Evolutionary conservation across 495 filamentous ascomycete genomes (phyloP).

Genomic region (Astrothelium macrocarpum): DNA sequence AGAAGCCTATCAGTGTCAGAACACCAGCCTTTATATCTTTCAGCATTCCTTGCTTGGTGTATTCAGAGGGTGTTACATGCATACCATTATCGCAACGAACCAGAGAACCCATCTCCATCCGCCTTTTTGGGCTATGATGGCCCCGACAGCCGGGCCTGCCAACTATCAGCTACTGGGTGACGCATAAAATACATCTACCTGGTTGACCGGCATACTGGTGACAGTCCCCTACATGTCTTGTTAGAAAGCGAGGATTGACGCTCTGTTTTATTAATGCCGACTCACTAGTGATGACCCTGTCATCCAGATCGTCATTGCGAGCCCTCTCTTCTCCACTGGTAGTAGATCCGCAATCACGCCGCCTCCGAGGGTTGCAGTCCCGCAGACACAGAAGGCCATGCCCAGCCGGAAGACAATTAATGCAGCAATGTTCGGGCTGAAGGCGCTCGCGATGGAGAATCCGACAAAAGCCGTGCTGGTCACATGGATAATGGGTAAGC

Average conservation of each 20-base stretch:
- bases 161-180: no score
- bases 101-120: background rate
- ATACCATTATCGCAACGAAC: background rate
- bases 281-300: no score
- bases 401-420: conserved; percentile 40
- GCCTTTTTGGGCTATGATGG: background rate
- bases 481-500: conserved; percentile 39
- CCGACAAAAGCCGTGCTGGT: conserved; percentile 43
- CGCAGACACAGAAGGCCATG: conserved; percentile 35
- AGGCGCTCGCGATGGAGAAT: conserved; percentile 39
- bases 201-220: no score
- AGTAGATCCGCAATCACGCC: conserved; percentile 41
- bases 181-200: no score
- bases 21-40: conserved; percentile 13
- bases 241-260: no score
- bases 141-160: background rate
- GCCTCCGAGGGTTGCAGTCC: conserved; percentile 39
- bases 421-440: conserved; percentile 32
- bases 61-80: no score
- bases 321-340: conserved; percentile 33
- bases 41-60: no score
- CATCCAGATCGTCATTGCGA: no score
- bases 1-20: background rate
- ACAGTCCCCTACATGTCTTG: no score
- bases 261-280: no score